phyloP scores from a whole-genome alignment of 225 moss, liverwort and hornwort genomes.

The Climacium dendroides region DNA sequence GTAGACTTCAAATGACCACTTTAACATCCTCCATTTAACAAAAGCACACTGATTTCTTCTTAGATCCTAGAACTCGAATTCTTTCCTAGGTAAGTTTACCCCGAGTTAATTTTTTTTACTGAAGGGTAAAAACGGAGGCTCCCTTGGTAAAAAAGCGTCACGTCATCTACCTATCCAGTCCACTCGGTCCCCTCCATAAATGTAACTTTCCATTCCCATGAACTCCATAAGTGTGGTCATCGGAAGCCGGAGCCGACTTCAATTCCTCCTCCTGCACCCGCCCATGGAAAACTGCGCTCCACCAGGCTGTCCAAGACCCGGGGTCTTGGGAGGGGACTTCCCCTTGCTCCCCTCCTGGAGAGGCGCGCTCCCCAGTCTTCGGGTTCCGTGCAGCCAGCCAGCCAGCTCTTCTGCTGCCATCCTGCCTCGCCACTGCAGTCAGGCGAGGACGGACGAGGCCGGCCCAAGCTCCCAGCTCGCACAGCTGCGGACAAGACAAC shows the following conservation, averaged over 20 bases:
- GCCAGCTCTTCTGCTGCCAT: background rate
- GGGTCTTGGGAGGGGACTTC: background rate
- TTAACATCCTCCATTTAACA: accelerated
- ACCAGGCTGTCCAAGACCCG: background rate
- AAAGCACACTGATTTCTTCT: background rate
- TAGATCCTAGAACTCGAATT: too few species aligned
- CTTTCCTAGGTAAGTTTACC: background rate
- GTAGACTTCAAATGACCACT: background rate
- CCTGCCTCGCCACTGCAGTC: background rate
- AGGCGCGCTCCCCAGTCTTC: background rate
- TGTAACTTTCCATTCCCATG: background rate
- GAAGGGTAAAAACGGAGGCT: background rate
- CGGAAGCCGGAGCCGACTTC: background rate
- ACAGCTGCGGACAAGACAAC: background rate
- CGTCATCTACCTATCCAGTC: background rate
- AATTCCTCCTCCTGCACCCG: background rate
- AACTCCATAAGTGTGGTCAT: background rate
- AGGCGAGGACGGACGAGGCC: background rate
- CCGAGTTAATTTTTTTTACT: background rate
- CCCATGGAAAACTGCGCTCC: background rate
- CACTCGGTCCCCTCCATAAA: background rate
- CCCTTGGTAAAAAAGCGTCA: background rate
- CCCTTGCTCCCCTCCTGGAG: background rate
- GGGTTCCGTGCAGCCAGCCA: background rate
- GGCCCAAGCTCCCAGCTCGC: background rate